Base-by-base conservation (phyloP, 2,329 filamentous ascomycete species). In the Cyphellophora europaea region DNA sequence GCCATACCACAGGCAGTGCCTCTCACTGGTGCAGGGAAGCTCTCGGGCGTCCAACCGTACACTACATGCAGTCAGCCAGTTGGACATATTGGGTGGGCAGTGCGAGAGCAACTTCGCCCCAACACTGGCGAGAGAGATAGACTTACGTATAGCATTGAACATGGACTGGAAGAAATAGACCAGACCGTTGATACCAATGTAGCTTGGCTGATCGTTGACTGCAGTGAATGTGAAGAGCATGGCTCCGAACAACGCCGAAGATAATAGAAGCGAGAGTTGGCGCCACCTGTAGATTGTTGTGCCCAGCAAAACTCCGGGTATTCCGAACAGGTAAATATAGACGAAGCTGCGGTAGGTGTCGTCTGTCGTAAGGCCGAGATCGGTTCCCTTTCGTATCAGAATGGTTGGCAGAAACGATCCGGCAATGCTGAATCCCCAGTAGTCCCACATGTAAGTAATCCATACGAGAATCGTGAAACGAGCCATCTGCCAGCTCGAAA, bases 101-200 rank as follows among this genome's bases (percentile, higher is more conserved):
- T n/a, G n/a, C n/a, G n/a, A n/a, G n/a, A n/a, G n/a, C n/a, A n/a
- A n/a, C n/a, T n/a, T n/a, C n/a, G n/a, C n/a, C n/a, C n/a, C n/a
- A n/a, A n/a, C n/a, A n/a, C n/a, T n/a, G n/a, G n/a, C n/a, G n/a
- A n/a, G n/a, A n/a, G n/a, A n/a, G n/a, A n/a, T n/a, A n/a, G n/a
- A n/a, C n/a, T n/a, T n/a, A n/a, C n/a, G 51, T 2, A 71, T 62
- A 3, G 65, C 63, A 36, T 70, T 69, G 54, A 69, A 69, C 30
- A 69, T 67, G 36, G 47, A 54, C 44, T 71, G 67, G 51, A 70
- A 69, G 42, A 70, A 67, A 42, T 69, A 69, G 43, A 69, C 65
- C 58, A 69, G 62, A 11, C 60, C 55, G 44, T 67, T 69, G 27
- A 71, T 51, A 5, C 64, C 66, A 28, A 68, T 63, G 47, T 70